phyloP scores from a whole-genome alignment of 495 filamentous ascomycete genomes.

The Haplographium delicatum region DNA sequence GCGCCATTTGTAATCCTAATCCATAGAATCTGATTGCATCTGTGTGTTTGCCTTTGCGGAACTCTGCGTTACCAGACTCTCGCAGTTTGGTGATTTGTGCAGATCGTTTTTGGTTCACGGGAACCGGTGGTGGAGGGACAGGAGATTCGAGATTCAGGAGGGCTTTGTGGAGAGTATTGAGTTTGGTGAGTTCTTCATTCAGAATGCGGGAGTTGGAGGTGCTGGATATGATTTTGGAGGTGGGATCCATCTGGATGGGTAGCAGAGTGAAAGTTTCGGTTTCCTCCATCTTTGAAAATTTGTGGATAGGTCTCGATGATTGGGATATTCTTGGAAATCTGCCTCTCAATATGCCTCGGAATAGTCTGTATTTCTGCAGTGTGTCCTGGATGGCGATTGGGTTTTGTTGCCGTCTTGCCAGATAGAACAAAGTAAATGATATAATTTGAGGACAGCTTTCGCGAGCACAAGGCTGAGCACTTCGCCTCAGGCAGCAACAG shows the following conservation, averaged over 20 bases:
- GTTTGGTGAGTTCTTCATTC: constrained; percentile 57
- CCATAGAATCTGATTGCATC: constrained; percentile 80
- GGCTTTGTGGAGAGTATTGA: constrained; percentile 69
- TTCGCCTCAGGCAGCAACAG: background rate
- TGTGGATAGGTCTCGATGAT: background rate
- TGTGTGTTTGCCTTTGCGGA: constrained; percentile 65
- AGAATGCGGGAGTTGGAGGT: constrained; percentile 42
- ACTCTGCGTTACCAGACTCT: constrained; percentile 76
- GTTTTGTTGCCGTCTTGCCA: background rate
- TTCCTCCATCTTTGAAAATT: constrained; percentile 42
- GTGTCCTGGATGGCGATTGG: background rate
- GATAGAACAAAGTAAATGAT: too few species aligned
- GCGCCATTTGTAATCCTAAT: constrained; percentile 81
- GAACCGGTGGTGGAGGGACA: constrained; percentile 71
- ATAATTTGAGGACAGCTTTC: constrained; percentile 13
- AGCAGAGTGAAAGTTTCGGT: constrained; percentile 77
- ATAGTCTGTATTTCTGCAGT: background rate
- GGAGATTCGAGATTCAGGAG: constrained; percentile 55
- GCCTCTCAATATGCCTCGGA: background rate
- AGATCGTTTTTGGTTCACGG: constrained; percentile 78
- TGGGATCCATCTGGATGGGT: constrained; percentile 72
- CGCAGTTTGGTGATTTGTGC: constrained; percentile 86
- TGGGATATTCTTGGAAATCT: background rate
- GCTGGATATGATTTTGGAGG: constrained; percentile 55
- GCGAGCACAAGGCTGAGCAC: constrained; percentile 5